Base-by-base conservation (phyloP, 495 filamentous ascomycete genomes). In the Amorphotheca resinae region DNA sequence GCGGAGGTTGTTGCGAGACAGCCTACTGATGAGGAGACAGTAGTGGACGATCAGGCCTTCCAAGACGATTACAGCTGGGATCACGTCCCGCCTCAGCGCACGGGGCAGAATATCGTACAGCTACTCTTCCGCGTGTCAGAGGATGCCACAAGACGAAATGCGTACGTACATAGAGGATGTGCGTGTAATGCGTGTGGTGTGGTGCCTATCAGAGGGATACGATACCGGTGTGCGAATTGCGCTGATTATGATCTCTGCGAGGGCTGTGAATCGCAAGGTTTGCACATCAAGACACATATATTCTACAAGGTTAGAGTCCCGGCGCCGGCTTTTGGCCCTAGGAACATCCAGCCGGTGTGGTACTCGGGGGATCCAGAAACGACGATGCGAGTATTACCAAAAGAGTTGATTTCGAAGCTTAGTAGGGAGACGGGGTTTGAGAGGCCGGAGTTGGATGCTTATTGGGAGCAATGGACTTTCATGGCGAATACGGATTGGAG, bases 391-490 rank as follows among this genome's bases (percentile, higher is more conserved):
- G 72, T 66, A 30, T 68, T 95, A 2, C 74, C 76, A 4, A 70
- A 74, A 18, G 56, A 70, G 15, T 55, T 87, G 3, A 75, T 77
- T 23, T 67, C 73, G 37, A 74, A 76, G 39, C 66, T 94, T 38
- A 74, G 74, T 18, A 68, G 72, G 28, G 78, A 84, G 20, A 85
- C 82, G 12, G 75, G 72, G 12, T 88, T 88, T 48, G 86, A 93
- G 56, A 72, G 74, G 23, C 76, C 82, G 2, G 84, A 94, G 56
- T 62, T 96, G 2, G 87, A 96, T 60, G 91, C 87, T 22, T 74
- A 91, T 21, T 96, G 86, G 80, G 89, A 95, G 52, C 93, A 95
- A 53, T 96, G 93, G 72, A 84, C 81, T 7, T 95, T 85, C 48
- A 74, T 95, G 52, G 91, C 91, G 8, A 85, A 80, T 47, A 78